Evolutionary conservation across 169 alveolate species (phyloP).

Genomic region (Cyclospora cayetanensis): DNA sequence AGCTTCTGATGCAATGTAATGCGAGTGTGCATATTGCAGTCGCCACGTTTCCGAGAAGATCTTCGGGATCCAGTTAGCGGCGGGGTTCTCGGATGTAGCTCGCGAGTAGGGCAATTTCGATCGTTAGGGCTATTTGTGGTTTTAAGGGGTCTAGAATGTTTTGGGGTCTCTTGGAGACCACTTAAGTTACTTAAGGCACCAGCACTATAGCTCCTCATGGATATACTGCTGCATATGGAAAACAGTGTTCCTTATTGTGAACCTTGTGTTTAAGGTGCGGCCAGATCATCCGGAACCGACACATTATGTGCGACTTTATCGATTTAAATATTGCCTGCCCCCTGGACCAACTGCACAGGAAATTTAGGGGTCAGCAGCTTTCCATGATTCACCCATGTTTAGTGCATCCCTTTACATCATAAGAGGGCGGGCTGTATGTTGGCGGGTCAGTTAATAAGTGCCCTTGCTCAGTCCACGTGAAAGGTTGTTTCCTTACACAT

Average conservation of each 20-base stretch:
- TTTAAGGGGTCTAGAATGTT: too few species aligned
- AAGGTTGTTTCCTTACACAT: too few species aligned
- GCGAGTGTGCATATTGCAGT: slow-evolving; percentile 3
- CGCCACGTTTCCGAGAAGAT: slow-evolving; percentile 79
- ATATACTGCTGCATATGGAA: too few species aligned
- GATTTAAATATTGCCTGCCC: slow-evolving; percentile 89
- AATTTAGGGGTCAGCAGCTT: slow-evolving; percentile 46
- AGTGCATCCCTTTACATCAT: too few species aligned
- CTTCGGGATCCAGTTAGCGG: slow-evolving; percentile 87
- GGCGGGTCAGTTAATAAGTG: too few species aligned
- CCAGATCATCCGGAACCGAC: not conserved
- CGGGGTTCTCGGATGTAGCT: slow-evolving; percentile 75
- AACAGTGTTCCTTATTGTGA: too few species aligned
- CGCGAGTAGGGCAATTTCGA: slow-evolving; percentile 29
- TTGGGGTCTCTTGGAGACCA: too few species aligned
- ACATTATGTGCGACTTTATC: slow-evolving; percentile 77
- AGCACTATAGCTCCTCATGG: not conserved
- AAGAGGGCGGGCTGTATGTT: too few species aligned
- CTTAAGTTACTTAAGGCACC: too few species aligned
- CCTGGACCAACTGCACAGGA: slow-evolving; percentile 80
- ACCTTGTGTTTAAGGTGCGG: slow-evolving; percentile 64
- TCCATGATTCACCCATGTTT: too few species aligned
- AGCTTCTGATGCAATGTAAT: not conserved
- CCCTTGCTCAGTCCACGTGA: too few species aligned
- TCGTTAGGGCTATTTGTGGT: too few species aligned